Conservation (phyloP, 257 asterid genomes). For the Solanum chiquidenum region DNA sequence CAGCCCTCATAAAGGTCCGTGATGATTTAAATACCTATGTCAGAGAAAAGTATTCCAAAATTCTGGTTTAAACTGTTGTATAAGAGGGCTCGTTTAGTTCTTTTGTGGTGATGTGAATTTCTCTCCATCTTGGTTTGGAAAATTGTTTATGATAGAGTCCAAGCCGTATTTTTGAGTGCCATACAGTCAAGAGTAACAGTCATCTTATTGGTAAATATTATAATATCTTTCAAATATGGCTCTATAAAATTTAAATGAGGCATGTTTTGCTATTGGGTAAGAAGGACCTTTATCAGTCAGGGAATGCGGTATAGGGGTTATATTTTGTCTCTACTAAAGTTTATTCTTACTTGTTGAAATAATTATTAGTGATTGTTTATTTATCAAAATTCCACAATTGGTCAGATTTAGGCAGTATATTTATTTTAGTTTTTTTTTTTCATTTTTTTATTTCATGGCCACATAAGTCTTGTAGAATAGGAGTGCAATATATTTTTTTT, state of each 20-base stretch:
- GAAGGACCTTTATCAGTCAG: neutral
- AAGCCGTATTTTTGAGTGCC: neutral
- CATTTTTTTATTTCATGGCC: neutral
- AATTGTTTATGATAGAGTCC: neutral
- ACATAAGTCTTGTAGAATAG: neutral
- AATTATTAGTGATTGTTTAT: neutral
- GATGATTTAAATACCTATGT: neutral
- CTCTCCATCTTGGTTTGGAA: neutral
- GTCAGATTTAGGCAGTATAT: neutral
- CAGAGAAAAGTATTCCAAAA: neutral
- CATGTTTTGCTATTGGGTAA: neutral
- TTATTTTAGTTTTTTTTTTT: neutral
- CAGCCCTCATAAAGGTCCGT: constrained; percentile 82
- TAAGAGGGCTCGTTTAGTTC: neutral
- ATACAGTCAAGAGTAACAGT: neutral
- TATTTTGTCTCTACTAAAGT: neutral
- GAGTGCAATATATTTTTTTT: neutral
- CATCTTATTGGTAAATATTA: neutral
- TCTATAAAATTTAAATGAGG: neutral
- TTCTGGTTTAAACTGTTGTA: neutral
- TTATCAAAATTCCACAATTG: neutral
- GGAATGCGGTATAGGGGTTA: neutral
- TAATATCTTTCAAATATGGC: neutral
- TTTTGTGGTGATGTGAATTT: neutral
- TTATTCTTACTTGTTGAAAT: neutral